Evolutionary conservation across 2,329 filamentous ascomycete species (phyloP).

Genomic region (Chaetomium olivaceum): DNA sequence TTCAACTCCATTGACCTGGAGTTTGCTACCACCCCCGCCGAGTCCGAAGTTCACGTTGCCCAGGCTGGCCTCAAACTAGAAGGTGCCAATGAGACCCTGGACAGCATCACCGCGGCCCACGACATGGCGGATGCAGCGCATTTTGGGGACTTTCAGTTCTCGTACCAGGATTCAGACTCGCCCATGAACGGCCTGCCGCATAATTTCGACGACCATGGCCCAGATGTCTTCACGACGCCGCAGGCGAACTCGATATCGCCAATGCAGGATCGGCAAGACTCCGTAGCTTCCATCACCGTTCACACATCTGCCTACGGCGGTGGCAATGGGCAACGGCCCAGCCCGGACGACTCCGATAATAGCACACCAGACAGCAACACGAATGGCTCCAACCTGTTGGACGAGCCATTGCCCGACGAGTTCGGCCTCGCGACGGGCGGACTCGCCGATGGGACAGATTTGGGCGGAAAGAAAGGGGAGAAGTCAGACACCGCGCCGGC

Average conservation of each 20-base stretch:
- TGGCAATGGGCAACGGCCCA: slow-evolving; percentile 35
- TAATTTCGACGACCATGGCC: slow-evolving; percentile 40
- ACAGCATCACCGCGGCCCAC: slow-evolving; percentile 37
- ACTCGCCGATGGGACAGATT: slow-evolving; percentile 55
- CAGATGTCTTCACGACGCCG: slow-evolving; percentile 38
- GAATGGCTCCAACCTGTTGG: slow-evolving; percentile 49
- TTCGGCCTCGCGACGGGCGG: slow-evolving; percentile 54
- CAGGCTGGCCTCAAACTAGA: slow-evolving; percentile 42
- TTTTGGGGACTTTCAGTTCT: slow-evolving; percentile 56
- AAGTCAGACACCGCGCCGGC: slow-evolving; percentile 61
- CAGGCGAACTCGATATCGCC: slow-evolving; percentile 40
- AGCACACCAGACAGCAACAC: slow-evolving; percentile 47
- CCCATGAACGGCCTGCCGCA: slow-evolving; percentile 45
- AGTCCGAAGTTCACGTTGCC: slow-evolving; percentile 37
- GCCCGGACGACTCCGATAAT: slow-evolving; percentile 48
- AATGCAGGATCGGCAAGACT: slow-evolving; percentile 42
- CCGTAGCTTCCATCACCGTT: slow-evolving; percentile 41
- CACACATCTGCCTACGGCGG: slow-evolving; percentile 40
- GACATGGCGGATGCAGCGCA: slow-evolving; percentile 49
- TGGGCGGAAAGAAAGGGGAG: slow-evolving; percentile 58
- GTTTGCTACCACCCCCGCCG: slow-evolving; percentile 38
- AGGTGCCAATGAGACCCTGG: slow-evolving; percentile 38
- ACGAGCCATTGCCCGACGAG: slow-evolving; percentile 58
- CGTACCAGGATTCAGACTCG: slow-evolving; percentile 48
- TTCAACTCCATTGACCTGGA: slow-evolving; percentile 41